Evolutionary conservation across 163 green algal species (phyloP), one percentile per base, ranked within the genome.

Genomic region (Coccomyxa subellipsoidea): DNA sequence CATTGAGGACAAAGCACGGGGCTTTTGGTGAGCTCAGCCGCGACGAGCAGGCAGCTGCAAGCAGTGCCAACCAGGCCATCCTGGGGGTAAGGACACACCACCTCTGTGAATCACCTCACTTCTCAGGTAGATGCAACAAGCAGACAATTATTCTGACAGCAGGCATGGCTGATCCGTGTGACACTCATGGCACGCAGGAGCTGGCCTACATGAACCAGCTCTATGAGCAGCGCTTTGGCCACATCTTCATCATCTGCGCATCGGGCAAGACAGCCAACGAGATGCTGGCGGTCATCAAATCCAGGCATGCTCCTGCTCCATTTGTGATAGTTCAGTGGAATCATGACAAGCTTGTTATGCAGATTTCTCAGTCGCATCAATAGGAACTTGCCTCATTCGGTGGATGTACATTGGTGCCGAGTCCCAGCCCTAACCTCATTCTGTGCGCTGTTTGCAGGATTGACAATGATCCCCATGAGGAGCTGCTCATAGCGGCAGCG

Each of bases 231-330:
- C 94, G 92, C 54, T 98, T 98, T 86, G 95, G 95, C 3, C 92
- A 96, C 88, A 93, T 99, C 38, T 99, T 99, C 90, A 92, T 99
- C 79, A 94, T 99, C n/a, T 99, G 89, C 76, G 96, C 95, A 15
- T 88, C 87, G 3, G 95, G 96, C 37, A 95, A 93, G 78, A 85
- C 78, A 4, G 88, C 93, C 1, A 76, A 80, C 0, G 77, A 95
- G n/a, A 95, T 99, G 79, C 85, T 98, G 38, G 81, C 54, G 0
- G 75, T 76, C 0, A 76, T 99, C 9, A 92, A 95, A 54, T 83
- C 83, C 9, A 90, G 95, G 84, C 92, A 80, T 54, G 80, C 36
- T 29, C 37, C 39, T 69, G 25, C 38, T 78, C 32, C n/a, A n/a
- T n/a, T n/a, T n/a, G n/a, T n/a, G n/a, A n/a, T n/a, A n/a, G n/a